Evolutionary conservation across 2,329 filamentous ascomycete genomes (phyloP).

Genomic region (Nemania abortiva): DNA sequence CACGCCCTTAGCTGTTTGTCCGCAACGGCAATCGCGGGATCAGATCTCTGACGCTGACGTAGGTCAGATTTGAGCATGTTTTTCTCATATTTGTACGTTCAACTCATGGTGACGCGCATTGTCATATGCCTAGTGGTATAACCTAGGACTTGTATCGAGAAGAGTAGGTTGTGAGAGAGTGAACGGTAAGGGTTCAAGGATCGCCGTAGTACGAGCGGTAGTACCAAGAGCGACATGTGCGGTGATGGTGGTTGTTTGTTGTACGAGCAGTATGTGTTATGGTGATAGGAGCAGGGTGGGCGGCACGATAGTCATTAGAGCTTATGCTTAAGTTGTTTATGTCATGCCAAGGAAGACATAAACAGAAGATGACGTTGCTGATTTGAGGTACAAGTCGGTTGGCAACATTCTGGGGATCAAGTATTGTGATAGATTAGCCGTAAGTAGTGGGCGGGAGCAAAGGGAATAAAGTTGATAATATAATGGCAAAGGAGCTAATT

Average conservation of each 20-base stretch:
- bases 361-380: conserved; percentile 16
- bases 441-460: background rate
- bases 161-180: too few species aligned
- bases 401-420: background rate
- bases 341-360: conserved; percentile 16
- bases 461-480: background rate
- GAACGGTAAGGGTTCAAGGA: too few species aligned
- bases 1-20: background rate
- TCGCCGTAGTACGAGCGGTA: background rate
- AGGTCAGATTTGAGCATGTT: too few species aligned
- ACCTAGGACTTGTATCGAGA: too few species aligned
- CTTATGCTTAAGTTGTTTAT: background rate
- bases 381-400: conserved; percentile 29
- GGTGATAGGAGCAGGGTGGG: background rate
- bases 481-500: background rate
- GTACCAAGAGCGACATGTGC: background rate
- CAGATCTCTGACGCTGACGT: background rate
- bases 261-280: background rate
- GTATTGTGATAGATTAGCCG: background rate
- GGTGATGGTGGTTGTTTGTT: background rate
- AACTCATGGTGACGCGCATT: too few species aligned
- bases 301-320: background rate
- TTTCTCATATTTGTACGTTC: too few species aligned
- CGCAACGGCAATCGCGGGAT: background rate
- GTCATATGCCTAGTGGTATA: too few species aligned